phyloP scores from a whole-genome alignment of 805 yeast species.

The Saccharomyces jurei region DNA sequence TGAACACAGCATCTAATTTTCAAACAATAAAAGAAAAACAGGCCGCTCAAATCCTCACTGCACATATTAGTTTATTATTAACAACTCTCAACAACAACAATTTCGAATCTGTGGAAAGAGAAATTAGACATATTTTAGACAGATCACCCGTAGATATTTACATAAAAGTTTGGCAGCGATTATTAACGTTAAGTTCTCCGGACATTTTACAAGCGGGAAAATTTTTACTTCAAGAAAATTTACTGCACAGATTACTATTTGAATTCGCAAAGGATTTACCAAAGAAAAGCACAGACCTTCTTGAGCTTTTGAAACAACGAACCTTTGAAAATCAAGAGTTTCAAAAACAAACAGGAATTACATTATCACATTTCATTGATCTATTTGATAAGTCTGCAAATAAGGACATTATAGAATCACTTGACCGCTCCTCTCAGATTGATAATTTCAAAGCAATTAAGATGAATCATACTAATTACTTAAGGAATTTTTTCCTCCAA shows the following conservation, averaged over 20 bases:
- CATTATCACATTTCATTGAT: slow-evolving; percentile 7
- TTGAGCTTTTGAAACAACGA: slow-evolving; percentile 9
- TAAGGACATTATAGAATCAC: slow-evolving; percentile 7
- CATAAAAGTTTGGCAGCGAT: slow-evolving; percentile 23
- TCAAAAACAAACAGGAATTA: slow-evolving; percentile 3
- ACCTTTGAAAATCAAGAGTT: slow-evolving; percentile 13
- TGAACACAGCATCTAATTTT: background rate
- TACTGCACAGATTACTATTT: slow-evolving; percentile 17
- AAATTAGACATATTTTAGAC: slow-evolving; percentile 18
- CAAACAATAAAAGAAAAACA: slow-evolving; percentile 15
- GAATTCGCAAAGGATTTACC: slow-evolving; percentile 14
- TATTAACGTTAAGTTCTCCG: slow-evolving; percentile 17
- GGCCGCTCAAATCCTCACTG: slow-evolving; percentile 20
- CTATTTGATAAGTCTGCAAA: slow-evolving; percentile 5
- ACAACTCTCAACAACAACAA: slow-evolving; percentile 16
- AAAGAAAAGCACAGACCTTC: slow-evolving; percentile 9
- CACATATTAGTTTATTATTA: slow-evolving; percentile 25
- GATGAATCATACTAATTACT: slow-evolving; percentile 15
- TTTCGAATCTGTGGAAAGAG: slow-evolving; percentile 11
- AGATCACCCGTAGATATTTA: slow-evolving; percentile 17
- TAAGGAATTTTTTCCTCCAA: slow-evolving; percentile 12
- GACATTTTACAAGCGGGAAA: slow-evolving; percentile 13
- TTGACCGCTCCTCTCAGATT: slow-evolving; percentile 10
- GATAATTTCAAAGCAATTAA: slow-evolving; percentile 8
- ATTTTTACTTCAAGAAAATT: slow-evolving; percentile 11